Conservation (phyloP, 2,329 filamentous ascomycete species). For the Pezizomycotina sp. region DNA sequence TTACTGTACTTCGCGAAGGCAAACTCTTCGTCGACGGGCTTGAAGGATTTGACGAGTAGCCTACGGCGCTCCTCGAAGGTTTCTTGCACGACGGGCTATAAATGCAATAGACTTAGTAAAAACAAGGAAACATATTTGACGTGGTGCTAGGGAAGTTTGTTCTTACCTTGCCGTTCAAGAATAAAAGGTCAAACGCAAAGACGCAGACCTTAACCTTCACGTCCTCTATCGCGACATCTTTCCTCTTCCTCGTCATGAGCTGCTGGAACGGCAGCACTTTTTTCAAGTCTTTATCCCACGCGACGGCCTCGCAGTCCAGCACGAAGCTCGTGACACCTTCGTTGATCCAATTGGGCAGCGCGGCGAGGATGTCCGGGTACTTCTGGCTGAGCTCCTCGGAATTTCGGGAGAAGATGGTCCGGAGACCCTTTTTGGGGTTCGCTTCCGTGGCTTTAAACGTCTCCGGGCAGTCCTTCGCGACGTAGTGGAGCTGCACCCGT, state of each 20-base stretch:
- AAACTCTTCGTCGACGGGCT: constrained; percentile 73
- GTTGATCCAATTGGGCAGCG: constrained; percentile 79
- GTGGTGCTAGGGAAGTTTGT: neutral
- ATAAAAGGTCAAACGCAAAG: constrained; percentile 89
- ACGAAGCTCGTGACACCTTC: constrained; percentile 84
- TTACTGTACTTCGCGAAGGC: constrained; percentile 75
- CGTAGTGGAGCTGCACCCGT: constrained; percentile 94
- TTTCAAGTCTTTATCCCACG: constrained; percentile 88
- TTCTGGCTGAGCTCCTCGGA: constrained; percentile 95
- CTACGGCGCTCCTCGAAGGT: constrained; percentile 68
- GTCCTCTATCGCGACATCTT: constrained; percentile 89
- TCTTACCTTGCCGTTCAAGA: constrained; percentile 70
- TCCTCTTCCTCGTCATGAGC: constrained; percentile 93
- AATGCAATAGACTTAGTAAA: too few species aligned
- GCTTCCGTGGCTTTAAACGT: constrained; percentile 47
- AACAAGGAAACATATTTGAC: constrained; percentile 21
- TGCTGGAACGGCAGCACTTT: constrained; percentile 95
- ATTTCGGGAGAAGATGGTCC: constrained; percentile 91
- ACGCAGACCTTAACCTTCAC: constrained; percentile 95
- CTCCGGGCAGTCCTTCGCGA: constrained; percentile 59
- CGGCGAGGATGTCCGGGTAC: constrained; percentile 85
- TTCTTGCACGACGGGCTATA: constrained; percentile 65
- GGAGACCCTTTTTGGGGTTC: constrained; percentile 54
- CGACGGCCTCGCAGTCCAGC: constrained; percentile 94
- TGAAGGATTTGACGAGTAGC: constrained; percentile 56